Percentiles rank a stretch among this genome's conserved stretches.
Evolutionary conservation across 805 yeast species (phyloP).

Genomic region (Tetrapisispora arboricola): DNA sequence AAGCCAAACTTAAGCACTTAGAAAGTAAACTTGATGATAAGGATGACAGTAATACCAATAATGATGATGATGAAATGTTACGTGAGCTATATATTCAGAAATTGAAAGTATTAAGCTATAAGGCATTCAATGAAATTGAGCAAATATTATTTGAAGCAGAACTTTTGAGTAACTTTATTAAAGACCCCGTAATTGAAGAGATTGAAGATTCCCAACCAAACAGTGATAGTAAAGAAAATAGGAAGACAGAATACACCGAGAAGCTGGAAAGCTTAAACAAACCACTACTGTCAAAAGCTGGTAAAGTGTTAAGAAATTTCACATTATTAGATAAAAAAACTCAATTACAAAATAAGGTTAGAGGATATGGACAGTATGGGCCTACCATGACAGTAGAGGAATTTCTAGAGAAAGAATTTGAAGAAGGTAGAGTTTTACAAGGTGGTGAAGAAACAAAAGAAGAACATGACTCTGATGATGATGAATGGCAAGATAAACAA

Average conservation of each 20-base stretch:
- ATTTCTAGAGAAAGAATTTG: slow-evolving; percentile 72
- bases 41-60: slow-evolving; percentile 31
- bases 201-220: not conserved
- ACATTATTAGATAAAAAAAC: slow-evolving; percentile 54
- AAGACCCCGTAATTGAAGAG: slow-evolving; percentile 8
- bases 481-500: slow-evolving; percentile 46
- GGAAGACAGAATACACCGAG: slow-evolving; percentile 49
- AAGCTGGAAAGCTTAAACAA: slow-evolving; percentile 43
- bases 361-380: slow-evolving; percentile 83
- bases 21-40: slow-evolving; percentile 24
- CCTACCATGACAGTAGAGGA: slow-evolving; percentile 96
- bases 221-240: slow-evolving; percentile 5
- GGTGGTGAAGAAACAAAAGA: slow-evolving; percentile 34
- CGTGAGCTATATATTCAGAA: slow-evolving; percentile 49
- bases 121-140: slow-evolving; percentile 48
- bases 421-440: slow-evolving; percentile 68
- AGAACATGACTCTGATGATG: slow-evolving; percentile 39
- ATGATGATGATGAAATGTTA: slow-evolving; percentile 58
- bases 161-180: slow-evolving; percentile 39
- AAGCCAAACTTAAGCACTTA: slow-evolving; percentile 34
- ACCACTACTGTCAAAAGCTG: slow-evolving; percentile 56
- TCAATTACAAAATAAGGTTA: slow-evolving; percentile 53
- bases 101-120: slow-evolving; percentile 40
- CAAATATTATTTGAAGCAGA: slow-evolving; percentile 54
- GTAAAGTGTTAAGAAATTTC: slow-evolving; percentile 78